Conservation (phyloP, 306 rosid genomes). For the Quercus agrifolia region DNA sequence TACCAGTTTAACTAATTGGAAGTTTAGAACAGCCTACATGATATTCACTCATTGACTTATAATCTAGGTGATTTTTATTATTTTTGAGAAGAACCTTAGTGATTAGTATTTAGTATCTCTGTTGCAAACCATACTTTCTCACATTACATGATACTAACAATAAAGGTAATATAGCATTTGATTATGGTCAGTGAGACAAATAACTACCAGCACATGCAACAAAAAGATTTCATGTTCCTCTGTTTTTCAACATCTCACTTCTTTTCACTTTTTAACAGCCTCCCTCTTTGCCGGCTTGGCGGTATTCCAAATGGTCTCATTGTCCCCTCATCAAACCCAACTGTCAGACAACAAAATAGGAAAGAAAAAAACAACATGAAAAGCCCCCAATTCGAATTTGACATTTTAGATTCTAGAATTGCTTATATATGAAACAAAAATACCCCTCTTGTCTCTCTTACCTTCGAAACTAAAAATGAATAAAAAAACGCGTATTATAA, state of each 20-base stretch:
- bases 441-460: neutral
- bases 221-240: neutral
- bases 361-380: neutral
- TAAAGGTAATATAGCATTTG: neutral
- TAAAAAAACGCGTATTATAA: conserved; percentile 2
- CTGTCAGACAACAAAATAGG: neutral
- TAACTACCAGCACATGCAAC: conserved; percentile 15
- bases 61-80: too few species aligned
- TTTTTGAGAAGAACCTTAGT: too few species aligned
- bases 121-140: too few species aligned
- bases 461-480: neutral
- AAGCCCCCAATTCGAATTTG: neutral
- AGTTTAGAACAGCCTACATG: too few species aligned
- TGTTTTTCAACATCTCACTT: neutral
- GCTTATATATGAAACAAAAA: neutral
- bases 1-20: too few species aligned
- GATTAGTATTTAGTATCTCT: too few species aligned
- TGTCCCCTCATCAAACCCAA: conserved; percentile 10
- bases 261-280: neutral
- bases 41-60: neutral
- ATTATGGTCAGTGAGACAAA: neutral
- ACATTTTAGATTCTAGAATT: conserved; percentile 27
- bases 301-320: neutral
- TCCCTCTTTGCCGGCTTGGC: neutral
- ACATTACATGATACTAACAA: neutral